These are phyloP conservation scores for Neonectria neomacrospora DNA, from an alignment of 2,329 filamentous ascomycete species.

Conservation along the genomic window DNA sequence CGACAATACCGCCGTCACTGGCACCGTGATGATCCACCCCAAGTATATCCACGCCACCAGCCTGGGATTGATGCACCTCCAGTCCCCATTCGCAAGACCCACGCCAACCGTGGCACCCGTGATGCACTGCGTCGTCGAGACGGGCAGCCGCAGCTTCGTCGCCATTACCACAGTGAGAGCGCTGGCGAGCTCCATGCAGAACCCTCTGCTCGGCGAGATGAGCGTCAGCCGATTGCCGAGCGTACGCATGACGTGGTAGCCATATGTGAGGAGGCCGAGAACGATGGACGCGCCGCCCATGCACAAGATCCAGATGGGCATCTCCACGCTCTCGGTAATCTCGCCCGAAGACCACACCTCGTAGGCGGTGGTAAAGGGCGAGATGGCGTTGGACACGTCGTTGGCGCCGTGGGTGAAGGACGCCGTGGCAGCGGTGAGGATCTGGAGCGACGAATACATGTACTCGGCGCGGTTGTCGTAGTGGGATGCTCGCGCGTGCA, in stretches of 20 bases:
- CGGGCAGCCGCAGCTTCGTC: slow-evolving; percentile 61
- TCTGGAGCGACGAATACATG: slow-evolving; percentile 60
- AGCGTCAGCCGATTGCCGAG: slow-evolving; percentile 66
- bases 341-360: slow-evolving; percentile 58
- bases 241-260: slow-evolving; percentile 71
- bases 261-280: slow-evolving; percentile 70
- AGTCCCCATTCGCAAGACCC: slow-evolving; percentile 62
- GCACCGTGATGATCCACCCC: slow-evolving; percentile 64
- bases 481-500: slow-evolving; percentile 60
- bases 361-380: slow-evolving; percentile 64
- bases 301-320: slow-evolving; percentile 62
- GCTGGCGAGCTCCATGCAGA: slow-evolving; percentile 62
- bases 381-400: slow-evolving; percentile 64
- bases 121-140: slow-evolving; percentile 66
- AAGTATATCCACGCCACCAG: slow-evolving; percentile 59
- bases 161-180: slow-evolving; percentile 65
- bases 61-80: slow-evolving; percentile 60
- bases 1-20: slow-evolving; percentile 60
- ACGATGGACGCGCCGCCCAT: slow-evolving; percentile 61
- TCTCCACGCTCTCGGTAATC: slow-evolving; percentile 50
- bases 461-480: slow-evolving; percentile 66
- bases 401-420: slow-evolving; percentile 68
- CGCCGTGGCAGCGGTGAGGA: slow-evolving; percentile 63
- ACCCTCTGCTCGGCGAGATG: slow-evolving; percentile 64
- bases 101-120: slow-evolving; percentile 63